phyloP scores from a whole-genome alignment of 495 filamentous ascomycete genomes.

The Lasiosphaeria miniovina region DNA sequence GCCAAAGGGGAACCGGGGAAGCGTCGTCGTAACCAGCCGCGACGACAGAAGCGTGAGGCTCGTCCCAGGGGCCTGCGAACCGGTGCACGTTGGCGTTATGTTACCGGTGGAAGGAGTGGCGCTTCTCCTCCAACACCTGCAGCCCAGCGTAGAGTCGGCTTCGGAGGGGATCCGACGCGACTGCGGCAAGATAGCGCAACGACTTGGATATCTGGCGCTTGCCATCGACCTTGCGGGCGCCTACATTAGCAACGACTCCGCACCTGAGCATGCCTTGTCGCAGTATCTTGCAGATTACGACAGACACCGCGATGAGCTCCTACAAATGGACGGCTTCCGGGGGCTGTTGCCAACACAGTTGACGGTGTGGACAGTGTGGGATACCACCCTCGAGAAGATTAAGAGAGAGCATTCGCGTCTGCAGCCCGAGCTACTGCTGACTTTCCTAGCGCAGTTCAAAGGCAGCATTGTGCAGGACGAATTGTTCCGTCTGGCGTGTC shows the following conservation, averaged over 20 bases:
- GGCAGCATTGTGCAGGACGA: slow-evolving; percentile 27
- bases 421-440: slow-evolving; percentile 22
- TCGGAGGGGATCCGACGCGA: slow-evolving; percentile 24
- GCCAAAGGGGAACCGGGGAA: slow-evolving; percentile 26
- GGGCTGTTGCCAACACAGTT: slow-evolving; percentile 23
- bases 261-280: slow-evolving; percentile 24
- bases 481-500: slow-evolving; percentile 22
- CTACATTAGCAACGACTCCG: slow-evolving; percentile 47
- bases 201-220: slow-evolving; percentile 47
- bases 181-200: slow-evolving; percentile 28
- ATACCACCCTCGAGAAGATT: slow-evolving; percentile 33
- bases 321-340: slow-evolving; percentile 19
- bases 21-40: slow-evolving; percentile 27
- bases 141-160: not conserved
- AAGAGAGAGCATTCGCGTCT: slow-evolving; percentile 18
- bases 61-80: slow-evolving; percentile 19
- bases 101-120: slow-evolving; percentile 12
- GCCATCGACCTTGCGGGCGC: slow-evolving; percentile 25
- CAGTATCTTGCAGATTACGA: too few relatives aligned
- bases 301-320: slow-evolving; percentile 23
- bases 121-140: slow-evolving; percentile 18
- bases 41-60: slow-evolving; percentile 19
- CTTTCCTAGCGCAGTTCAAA: slow-evolving; percentile 27
- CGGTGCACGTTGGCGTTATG: slow-evolving; percentile 14
- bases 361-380: slow-evolving; percentile 32